Evolutionary conservation across 257 asterid genomes (phyloP), one percentile per base, ranked within the genome.

Genomic region (Echites panduratus): DNA sequence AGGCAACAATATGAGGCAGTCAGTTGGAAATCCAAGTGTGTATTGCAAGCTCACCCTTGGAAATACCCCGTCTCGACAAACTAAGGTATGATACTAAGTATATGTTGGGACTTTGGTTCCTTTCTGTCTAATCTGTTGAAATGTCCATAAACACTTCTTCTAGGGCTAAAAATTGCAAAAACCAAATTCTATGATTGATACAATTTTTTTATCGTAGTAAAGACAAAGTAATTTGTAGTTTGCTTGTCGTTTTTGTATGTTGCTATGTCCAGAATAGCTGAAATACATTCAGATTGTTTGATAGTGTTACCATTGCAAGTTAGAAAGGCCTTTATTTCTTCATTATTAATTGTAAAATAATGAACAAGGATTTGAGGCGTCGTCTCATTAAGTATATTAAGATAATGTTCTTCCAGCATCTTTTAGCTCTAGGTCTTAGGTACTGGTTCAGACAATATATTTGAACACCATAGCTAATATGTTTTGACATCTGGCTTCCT

Each of bases 1-100:
- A 79, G 99, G 99, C 71, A 95, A 80, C 82, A 95, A 92, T 80
- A 95, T 95, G 98, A 90, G 88, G 84, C 99, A 95, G 81, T 90
- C 99, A 16, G 99, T 95, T 72, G 99, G 99, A 73, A 90, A 89
- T 53, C 92, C 99, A 49, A 92, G 98, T 56, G 97, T 90, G 11
- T 90, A 79, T 78, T 95, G 99, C 91, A 95, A 95, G 84, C 88
- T 95, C 43, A 90, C 99, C 50, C 99, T 95, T 70, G 99, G 99
- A 78, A 89, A 89, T 81, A 92, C 85, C 64, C 91, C 95, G 20
- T 96, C 99, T 63, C 86, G 84, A 41, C 93, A 85, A 85, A 95
- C 99, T n/a, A 88, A 92, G 96, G 99, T 90, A 77, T 57, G 75
- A 4, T 32, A 2, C 45, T 50, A 22, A 9, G 54, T 13, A 16